phyloP scores from a whole-genome alignment of 2,329 filamentous ascomycete species.

The Aspergillus caelatus region DNA sequence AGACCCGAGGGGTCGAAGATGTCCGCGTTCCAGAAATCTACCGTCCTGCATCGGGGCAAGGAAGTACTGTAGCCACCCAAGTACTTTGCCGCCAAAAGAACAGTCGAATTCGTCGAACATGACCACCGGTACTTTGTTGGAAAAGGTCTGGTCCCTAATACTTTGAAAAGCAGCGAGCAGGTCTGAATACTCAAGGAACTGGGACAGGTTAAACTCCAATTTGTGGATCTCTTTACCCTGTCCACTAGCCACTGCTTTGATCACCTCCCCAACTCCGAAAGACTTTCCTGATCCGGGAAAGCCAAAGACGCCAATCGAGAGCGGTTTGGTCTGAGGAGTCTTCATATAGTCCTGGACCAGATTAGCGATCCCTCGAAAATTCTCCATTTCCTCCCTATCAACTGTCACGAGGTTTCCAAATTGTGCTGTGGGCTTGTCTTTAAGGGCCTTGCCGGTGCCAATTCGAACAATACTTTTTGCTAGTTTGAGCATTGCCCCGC shows the following conservation, averaged over 20 bases:
- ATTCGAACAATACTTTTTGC: too few species aligned
- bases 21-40: neutral
- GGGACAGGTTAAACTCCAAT: conserved; percentile 6
- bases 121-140: neutral
- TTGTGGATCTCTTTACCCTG: neutral
- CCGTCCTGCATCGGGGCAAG: neutral
- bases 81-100: neutral
- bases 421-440: too few species aligned
- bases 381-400: too few species aligned
- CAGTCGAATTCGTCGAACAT: neutral
- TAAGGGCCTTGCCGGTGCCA: too few species aligned
- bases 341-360: too few species aligned
- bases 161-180: neutral
- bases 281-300: conserved; percentile 8
- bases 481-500: too few species aligned
- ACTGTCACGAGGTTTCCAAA: too few species aligned
- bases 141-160: too few species aligned
- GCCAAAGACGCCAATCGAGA: conserved; percentile 9
- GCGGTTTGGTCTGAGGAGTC: neutral
- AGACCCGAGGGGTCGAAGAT: neutral
- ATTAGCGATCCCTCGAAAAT: too few species aligned
- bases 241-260: neutral
- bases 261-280: neutral
- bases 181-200: conserved; percentile 3
- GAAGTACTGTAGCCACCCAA: neutral